Evolutionary conservation across 2,329 filamentous ascomycete genomes (phyloP).

Genomic region (Penicillium sp.): DNA sequence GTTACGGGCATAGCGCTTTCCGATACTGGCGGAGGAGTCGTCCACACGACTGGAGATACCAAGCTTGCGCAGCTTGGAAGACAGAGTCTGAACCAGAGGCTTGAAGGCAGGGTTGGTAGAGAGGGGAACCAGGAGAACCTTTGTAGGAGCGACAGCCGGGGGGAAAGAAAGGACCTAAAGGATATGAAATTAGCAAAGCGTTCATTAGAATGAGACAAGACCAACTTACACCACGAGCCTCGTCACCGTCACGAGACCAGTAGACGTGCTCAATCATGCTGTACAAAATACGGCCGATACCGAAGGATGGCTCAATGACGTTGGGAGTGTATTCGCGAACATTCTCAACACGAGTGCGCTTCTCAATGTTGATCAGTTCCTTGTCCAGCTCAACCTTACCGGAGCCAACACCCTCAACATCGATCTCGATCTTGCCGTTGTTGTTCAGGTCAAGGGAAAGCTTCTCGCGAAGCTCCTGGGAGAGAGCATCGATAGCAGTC

Average conservation of each 20-base stretch:
- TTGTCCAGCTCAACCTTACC: constrained; percentile 77
- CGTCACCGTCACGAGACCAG: constrained; percentile 84
- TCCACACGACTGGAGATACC: constrained; percentile 84
- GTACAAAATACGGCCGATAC: constrained; percentile 93
- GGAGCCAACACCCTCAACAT: constrained; percentile 64
- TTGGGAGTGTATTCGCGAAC: constrained; percentile 90
- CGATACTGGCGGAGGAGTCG: constrained; percentile 86
- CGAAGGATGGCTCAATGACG: constrained; percentile 95
- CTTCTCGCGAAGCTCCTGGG: constrained; percentile 78
- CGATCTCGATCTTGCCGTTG: constrained; percentile 71
- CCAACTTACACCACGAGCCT: constrained; percentile 76
- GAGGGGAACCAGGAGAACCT: constrained; percentile 87
- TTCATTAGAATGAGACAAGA: not conserved
- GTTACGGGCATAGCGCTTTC: constrained; percentile 91
- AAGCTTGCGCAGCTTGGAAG: constrained; percentile 69
- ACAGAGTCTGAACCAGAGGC: constrained; percentile 71
- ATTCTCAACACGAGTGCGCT: constrained; percentile 77
- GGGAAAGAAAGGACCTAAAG: constrained; percentile 68
- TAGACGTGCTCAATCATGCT: constrained; percentile 90
- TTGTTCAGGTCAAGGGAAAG: constrained; percentile 71
- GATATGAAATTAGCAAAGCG: not conserved
- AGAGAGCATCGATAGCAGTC: constrained; percentile 69
- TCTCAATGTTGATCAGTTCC: constrained; percentile 80
- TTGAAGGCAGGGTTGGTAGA: constrained; percentile 78
- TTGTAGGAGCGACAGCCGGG: constrained; percentile 81